Percentiles rank a stretch among this genome's conserved stretches.
phyloP scores from a whole-genome alignment of 768 basidiomycete species.

The Lactarius indigo region DNA sequence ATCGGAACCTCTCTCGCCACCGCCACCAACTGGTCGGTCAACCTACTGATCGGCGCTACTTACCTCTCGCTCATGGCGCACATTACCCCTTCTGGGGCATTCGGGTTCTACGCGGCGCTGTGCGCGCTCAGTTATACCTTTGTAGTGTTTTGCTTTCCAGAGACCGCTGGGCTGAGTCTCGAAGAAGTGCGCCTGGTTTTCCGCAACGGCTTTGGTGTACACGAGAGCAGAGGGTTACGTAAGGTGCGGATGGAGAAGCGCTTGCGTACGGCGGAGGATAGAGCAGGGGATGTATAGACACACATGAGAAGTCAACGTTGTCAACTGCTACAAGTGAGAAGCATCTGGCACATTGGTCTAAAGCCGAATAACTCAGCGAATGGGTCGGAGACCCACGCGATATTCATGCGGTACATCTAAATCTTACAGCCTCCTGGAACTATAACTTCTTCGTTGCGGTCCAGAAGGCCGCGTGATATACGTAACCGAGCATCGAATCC shows the following conservation, averaged over 20 bases:
- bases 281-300: background rate
- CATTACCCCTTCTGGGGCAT: conserved; percentile 73
- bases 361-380: background rate
- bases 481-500: conserved; percentile 77
- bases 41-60: conserved; percentile 73
- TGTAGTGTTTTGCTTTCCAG: conserved; percentile 68
- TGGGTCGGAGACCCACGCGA: background rate
- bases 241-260: conserved; percentile 38
- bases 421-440: background rate
- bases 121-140: conserved; percentile 70
- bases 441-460: conserved; percentile 51
- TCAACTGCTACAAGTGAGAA: background rate
- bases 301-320: background rate
- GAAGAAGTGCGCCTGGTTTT: conserved; percentile 67
- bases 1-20: conserved; percentile 73
- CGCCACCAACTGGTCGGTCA: conserved; percentile 74
- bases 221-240: conserved; percentile 50
- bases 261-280: background rate
- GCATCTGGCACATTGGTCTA: background rate
- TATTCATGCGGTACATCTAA: background rate
- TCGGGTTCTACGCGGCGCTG: conserved; percentile 72
- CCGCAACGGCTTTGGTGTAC: conserved; percentile 59
- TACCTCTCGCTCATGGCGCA: conserved; percentile 74
- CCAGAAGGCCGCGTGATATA: conserved; percentile 85
- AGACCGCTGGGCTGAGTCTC: conserved; percentile 70